phyloP scores from a whole-genome alignment of 805 yeast species.

The Myxozyma geophila region DNA sequence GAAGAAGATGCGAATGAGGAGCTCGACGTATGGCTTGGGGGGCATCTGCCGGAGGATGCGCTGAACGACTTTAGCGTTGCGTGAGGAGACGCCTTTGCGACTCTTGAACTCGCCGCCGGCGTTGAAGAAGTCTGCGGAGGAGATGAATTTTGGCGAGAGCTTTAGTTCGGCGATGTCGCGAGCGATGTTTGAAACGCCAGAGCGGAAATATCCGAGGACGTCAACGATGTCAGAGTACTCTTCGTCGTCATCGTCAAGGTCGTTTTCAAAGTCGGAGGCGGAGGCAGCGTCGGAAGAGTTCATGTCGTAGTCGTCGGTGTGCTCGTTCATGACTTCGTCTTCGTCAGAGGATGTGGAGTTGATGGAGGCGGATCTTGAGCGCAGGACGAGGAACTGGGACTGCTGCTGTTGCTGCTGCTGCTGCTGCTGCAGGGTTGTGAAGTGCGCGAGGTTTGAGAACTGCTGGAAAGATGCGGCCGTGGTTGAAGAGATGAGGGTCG shows the following conservation, averaged over 20 bases:
- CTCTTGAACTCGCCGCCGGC: slow-evolving; percentile 17
- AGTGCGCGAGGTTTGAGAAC: not conserved
- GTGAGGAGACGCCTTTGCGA: slow-evolving; percentile 11
- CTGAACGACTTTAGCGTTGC: slow-evolving; percentile 24
- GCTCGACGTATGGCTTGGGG: slow-evolving; percentile 34
- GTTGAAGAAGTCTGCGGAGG: slow-evolving; percentile 22
- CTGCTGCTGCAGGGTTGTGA: not conserved
- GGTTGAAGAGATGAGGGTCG: not conserved
- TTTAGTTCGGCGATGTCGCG: slow-evolving; percentile 35
- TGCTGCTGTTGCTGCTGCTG: slow-evolving; percentile 3
- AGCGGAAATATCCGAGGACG: slow-evolving; percentile 29
- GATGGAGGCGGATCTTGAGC: slow-evolving; percentile 1
- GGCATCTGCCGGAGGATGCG: slow-evolving; percentile 33
- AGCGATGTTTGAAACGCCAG: slow-evolving; percentile 33
- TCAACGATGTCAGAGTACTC: slow-evolving; percentile 29
- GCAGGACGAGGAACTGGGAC: slow-evolving; percentile 1
- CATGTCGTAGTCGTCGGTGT: not conserved
- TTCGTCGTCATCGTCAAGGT: slow-evolving; percentile 24
- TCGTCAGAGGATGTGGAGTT: slow-evolving; percentile 7
- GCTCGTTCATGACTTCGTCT: slow-evolving; percentile 6
- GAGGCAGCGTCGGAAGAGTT: slow-evolving; percentile 13
- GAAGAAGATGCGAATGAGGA: slow-evolving; percentile 26
- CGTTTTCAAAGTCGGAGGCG: slow-evolving; percentile 19
- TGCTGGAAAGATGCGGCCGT: not conserved
- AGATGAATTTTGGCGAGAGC: slow-evolving; percentile 26